Base-by-base conservation (phyloP, 768 basidiomycete species). In the Phaeotremella fagi region DNA sequence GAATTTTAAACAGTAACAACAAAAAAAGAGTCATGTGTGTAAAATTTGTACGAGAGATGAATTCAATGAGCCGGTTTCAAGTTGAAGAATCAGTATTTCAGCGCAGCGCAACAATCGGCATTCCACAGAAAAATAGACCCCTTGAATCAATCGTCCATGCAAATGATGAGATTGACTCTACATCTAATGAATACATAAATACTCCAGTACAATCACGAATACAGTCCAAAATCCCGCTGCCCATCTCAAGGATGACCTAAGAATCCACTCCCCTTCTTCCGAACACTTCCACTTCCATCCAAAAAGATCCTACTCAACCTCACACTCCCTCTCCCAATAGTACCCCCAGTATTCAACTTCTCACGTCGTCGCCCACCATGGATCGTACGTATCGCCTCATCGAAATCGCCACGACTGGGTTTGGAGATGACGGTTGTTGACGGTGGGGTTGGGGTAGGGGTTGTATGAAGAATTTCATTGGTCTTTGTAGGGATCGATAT, bases 381-480 rank as follows among this genome's bases (percentile, higher is more conserved):
- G 83, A 89, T 44, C 80, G 81, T 38, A 82, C 86, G 83, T 35
- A 97, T 85, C 1, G 86, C 87, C 63, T 87, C 82, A 60, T 97
- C 90, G 27, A 94, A 75, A 50, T 86, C 85, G 9, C 90, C 90
- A 31, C 85, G 81, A 5, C 84, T 83, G 25, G 43, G 24, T 50
- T 29, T 16, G 52, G 42, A 5, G 50, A 53, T 28, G 16, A 16
- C 31, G 7, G 31, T 16, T 33, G 31, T 33, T 33, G 31, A 16
- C 31, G 16, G 31, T 7, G 16, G 31, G 16, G 27, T 9, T 26
- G 26, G 4, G 45, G 44, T 12, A 43, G 36, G 28, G 20, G 9
- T 4, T n/a, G 48, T 37, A 26, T 48, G 26, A n/a, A 45, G 41
- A 23, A 48, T 37, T n/a, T 12, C 47, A 9, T 27, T 29, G 12